Percentiles rank a stretch among this genome's conserved stretches.
phyloP scores from a whole-genome alignment of 257 asterid genomes.

The Rubia yunnanensis region DNA sequence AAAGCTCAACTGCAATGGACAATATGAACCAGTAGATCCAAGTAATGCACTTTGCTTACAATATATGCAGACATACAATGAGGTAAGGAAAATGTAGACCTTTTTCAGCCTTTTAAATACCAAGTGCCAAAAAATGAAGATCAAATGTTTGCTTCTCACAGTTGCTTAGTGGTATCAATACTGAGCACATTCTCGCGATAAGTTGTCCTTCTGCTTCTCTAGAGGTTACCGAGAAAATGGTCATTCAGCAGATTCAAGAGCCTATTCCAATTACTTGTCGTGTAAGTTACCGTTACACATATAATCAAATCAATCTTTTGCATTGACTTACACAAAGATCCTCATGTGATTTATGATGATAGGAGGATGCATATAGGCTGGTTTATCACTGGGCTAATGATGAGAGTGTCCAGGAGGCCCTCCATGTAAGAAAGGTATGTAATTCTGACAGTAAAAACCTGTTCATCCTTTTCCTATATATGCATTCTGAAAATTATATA shows the following conservation, averaged over 20 bases:
- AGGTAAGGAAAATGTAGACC: slow-evolving; percentile 6
- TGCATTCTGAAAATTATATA: neutral
- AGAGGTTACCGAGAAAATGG: neutral
- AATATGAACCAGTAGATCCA: slow-evolving; percentile 14
- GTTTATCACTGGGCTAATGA: slow-evolving; percentile 26
- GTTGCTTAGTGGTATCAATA: slow-evolving; percentile 8
- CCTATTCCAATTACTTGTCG: slow-evolving; percentile 8
- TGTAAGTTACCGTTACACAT: slow-evolving; percentile 2
- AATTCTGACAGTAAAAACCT: neutral
- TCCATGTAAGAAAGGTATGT: slow-evolving; percentile 29
- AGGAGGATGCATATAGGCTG: slow-evolving; percentile 19
- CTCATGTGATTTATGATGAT: neutral
- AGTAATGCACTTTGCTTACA: slow-evolving; percentile 13
- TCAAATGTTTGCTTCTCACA: slow-evolving; percentile 3
- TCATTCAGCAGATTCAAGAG: neutral
- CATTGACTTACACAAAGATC: neutral
- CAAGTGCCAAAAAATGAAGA: neutral
- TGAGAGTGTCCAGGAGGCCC: slow-evolving; percentile 24
- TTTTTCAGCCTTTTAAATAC: too few relatives aligned
- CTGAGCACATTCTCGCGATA: slow-evolving; percentile 11
- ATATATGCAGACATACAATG: slow-evolving; percentile 13
- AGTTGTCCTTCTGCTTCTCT: slow-evolving; percentile 9
- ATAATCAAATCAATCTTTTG: neutral
- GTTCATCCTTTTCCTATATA: neutral
- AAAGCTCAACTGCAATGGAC: slow-evolving; percentile 18